These are phyloP conservation scores for Erigeron canadensis DNA, from an alignment of 129 eudicot species.

Conservation along the genomic window DNA sequence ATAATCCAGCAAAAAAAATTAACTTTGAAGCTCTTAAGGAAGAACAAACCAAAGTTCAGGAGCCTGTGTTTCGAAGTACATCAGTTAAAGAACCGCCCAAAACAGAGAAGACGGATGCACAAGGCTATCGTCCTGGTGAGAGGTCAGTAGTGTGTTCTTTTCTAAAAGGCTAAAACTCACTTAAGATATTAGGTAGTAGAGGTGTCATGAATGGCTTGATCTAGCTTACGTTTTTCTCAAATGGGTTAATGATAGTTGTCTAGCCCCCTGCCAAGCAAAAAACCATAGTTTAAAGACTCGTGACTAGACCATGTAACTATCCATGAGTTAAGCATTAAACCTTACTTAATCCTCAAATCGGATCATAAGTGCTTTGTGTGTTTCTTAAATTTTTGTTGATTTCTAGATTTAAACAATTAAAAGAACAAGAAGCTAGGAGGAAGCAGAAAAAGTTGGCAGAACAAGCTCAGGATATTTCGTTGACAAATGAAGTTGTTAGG, in stretches of 20 bases:
- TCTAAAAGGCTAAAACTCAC: background rate
- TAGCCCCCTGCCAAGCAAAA: background rate
- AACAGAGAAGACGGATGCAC: constrained; percentile 44
- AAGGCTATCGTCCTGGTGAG: constrained; percentile 91
- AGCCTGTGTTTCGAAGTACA: constrained; percentile 43
- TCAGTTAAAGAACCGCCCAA: constrained; percentile 36
- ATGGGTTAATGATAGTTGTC: background rate
- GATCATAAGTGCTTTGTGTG: background rate
- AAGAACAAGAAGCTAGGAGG: constrained; percentile 88
- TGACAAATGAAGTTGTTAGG: constrained; percentile 34
- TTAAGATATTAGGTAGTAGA: background rate
- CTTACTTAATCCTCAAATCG: background rate
- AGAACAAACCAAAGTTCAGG: constrained; percentile 42
- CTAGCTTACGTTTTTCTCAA: background rate
- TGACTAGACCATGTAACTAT: no score
- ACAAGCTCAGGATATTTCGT: constrained; percentile 34
- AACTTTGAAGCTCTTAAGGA: constrained; percentile 49
- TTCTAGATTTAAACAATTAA: constrained; percentile 80
- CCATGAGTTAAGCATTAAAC: no score
- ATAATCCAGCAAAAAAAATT: constrained; percentile 47
- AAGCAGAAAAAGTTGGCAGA: constrained; percentile 66
- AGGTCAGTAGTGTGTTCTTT: constrained; percentile 46
- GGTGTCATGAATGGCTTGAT: background rate
- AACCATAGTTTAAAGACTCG: background rate
- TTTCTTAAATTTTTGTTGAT: constrained; percentile 18